These are phyloP conservation scores for Penicillium thymicola DNA, from an alignment of 2,329 filamentous ascomycete genomes.

Conservation along the genomic window DNA sequence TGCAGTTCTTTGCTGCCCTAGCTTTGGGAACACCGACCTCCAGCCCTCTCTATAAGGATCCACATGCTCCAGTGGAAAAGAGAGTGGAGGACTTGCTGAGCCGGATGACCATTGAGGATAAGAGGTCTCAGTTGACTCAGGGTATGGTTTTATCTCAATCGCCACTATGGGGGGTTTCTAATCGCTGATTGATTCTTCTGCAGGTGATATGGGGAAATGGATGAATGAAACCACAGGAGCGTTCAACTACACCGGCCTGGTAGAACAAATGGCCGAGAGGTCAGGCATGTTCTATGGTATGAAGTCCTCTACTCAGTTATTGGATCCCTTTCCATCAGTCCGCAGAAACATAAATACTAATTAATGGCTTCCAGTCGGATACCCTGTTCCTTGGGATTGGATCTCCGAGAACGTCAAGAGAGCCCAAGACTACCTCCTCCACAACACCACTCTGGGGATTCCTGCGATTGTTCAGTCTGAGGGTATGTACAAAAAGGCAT, in stretches of 20 bases:
- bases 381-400: slow-evolving; percentile 62
- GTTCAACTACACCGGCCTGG: slow-evolving; percentile 66
- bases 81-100: slow-evolving; percentile 65
- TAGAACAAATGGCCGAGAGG: slow-evolving; percentile 62
- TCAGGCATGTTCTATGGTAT: slow-evolving; percentile 64
- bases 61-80: slow-evolving; percentile 59
- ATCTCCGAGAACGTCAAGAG: slow-evolving; percentile 61
- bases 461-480: slow-evolving; percentile 72
- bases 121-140: slow-evolving; percentile 66
- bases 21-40: slow-evolving; percentile 14
- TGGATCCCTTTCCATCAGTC: background rate
- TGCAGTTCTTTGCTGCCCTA: slow-evolving; percentile 23
- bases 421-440: slow-evolving; percentile 66
- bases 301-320: background rate
- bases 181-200: background rate
- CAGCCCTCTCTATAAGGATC: slow-evolving; percentile 57
- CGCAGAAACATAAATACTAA: background rate
- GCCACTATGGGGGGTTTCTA: fast-evolving
- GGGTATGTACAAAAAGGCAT: slow-evolving; percentile 37
- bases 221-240: slow-evolving; percentile 63
- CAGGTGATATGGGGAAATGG: slow-evolving; percentile 69
- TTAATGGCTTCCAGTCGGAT: slow-evolving; percentile 51
- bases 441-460: slow-evolving; percentile 67
- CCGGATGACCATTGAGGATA: slow-evolving; percentile 72
- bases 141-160: slow-evolving; percentile 27